Evolutionary conservation across 78 protist species (phyloP).

Genomic region (Parvularia atlantis): DNA sequence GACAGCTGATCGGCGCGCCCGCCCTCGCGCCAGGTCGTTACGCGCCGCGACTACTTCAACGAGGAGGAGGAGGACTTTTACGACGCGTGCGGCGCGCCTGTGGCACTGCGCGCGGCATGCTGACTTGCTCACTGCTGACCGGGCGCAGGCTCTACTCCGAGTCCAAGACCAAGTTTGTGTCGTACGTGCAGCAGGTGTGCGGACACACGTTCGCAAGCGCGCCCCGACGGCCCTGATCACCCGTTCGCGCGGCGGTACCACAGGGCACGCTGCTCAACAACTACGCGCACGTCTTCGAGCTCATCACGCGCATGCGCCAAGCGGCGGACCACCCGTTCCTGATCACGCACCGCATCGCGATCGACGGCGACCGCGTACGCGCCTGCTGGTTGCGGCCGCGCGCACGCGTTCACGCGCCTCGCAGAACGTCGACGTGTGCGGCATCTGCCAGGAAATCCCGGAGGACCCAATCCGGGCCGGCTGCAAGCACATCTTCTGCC

Average conservation of each 20-base stretch:
- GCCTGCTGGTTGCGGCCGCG: neutral
- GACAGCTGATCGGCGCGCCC: no score
- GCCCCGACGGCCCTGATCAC: no score
- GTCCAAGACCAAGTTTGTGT: slow-evolving; percentile 9
- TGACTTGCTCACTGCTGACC: neutral
- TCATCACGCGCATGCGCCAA: slow-evolving; percentile 43
- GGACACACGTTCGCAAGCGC: no score
- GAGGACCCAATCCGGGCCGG: slow-evolving; percentile 16
- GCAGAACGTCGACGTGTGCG: slow-evolving; percentile 13
- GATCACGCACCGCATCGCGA: slow-evolving; percentile 11
- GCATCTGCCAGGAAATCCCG: slow-evolving; percentile 27
- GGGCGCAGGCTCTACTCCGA: neutral
- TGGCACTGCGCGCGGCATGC: neutral
- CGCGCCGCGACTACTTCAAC: slow-evolving; percentile 1
- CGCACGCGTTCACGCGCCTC: neutral
- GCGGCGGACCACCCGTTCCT: slow-evolving; percentile 41
- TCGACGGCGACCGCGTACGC: neutral
- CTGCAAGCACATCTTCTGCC: slow-evolving; percentile 50
- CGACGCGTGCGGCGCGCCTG: slow-evolving; percentile 19
- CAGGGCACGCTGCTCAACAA: slow-evolving; percentile 13
- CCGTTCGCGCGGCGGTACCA: no score
- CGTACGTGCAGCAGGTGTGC: slow-evolving; percentile 5
- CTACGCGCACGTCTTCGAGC: slow-evolving; percentile 65
- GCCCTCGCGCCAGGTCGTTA: no score
- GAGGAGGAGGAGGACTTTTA: slow-evolving; percentile 52